These are phyloP conservation scores for Yamadazyma ubonensis DNA, from an alignment of 805 yeast species.

Conservation along the genomic window DNA sequence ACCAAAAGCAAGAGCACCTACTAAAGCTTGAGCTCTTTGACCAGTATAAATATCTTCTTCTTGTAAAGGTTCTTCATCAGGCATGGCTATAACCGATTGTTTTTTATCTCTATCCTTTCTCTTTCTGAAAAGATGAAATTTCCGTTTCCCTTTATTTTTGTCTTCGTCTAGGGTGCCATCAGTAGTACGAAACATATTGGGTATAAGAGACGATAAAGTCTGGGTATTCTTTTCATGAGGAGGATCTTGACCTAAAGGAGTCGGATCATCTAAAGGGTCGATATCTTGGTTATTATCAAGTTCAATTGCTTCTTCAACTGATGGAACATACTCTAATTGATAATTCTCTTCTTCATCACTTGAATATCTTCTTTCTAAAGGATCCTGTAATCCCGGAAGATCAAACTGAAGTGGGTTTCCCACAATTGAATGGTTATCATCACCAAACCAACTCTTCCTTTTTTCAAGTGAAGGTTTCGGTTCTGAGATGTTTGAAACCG, in stretches of 20 bases:
- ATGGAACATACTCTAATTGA: constrained; percentile 7
- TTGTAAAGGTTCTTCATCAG: constrained; percentile 15
- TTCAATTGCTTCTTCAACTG: constrained; percentile 5
- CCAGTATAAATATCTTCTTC: constrained; percentile 29
- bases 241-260: not conserved
- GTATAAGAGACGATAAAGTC: constrained; percentile 17
- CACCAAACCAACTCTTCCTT: not conserved
- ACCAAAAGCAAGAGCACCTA: constrained; percentile 55
- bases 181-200: constrained; percentile 15
- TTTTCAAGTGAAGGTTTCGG: not conserved
- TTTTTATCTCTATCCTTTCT: constrained; percentile 23
- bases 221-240: constrained; percentile 8
- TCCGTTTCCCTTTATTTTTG: constrained; percentile 11
- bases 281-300: not conserved
- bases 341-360: constrained; percentile 28
- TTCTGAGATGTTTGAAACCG: constrained; percentile 11
- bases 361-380: constrained; percentile 31
- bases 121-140: constrained; percentile 26
- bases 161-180: constrained; percentile 1
- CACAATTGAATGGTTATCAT: constrained; percentile 5
- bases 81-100: constrained; percentile 17
- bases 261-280: not conserved
- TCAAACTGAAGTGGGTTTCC: constrained; percentile 30
- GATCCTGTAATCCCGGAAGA: constrained; percentile 24
- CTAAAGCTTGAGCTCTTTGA: constrained; percentile 34